Evolutionary conservation across 1,284 basidiomycete species (phyloP), one percentile per base, ranked within the genome.

Genomic region (Microbotryomycetes sp.): DNA sequence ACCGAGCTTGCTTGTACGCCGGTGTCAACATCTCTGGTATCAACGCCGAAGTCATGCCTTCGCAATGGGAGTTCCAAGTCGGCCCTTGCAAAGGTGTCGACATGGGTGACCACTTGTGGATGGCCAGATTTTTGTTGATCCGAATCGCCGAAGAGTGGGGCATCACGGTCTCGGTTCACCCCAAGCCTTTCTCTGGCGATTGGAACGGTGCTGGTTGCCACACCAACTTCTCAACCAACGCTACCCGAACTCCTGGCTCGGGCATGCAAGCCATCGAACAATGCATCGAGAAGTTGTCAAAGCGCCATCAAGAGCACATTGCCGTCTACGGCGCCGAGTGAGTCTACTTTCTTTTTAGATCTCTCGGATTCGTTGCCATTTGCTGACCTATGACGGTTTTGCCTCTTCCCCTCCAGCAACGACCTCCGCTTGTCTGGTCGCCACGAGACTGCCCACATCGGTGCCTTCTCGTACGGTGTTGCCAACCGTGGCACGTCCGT

Each of bases 31-130:
- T 97, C 81, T 94, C 91, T 68, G 96, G 96, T 76, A 97, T 99
- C 81, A 99, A 98, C 78, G 96, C 96, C 70, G 96, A 98, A 81
- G 96, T 98, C 72, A 97, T 98, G 94, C 94, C 96, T 29, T 87
- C 93, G 63, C 96, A 98, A 80, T 72, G 71, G 71, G 94, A 98
- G 81, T 98, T 96, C 88, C 96, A 98, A 80, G 92, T 98, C 72
- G 94, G 94, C 65, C 94, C 94, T 47, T 97, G 94, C 76, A 87
- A 89, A 77, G 94, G 94, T 69, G 97, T 98, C 78, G 83, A 89
- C 71, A 96, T 98, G 90, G 94, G 94, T 73, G 94, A 99, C 79
- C 92, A 96, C 79, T 86, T 96, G 73, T 93, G 89, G 89, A 91
- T 96, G 83, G 89, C 92, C 50, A 89, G 92, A 72, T 70, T 66